A percentile compares a stretch with the other conserved stretches of the same genome.
phyloP scores from a whole-genome alignment of 345 rosid genomes.

The Boechera divaricarpa region DNA sequence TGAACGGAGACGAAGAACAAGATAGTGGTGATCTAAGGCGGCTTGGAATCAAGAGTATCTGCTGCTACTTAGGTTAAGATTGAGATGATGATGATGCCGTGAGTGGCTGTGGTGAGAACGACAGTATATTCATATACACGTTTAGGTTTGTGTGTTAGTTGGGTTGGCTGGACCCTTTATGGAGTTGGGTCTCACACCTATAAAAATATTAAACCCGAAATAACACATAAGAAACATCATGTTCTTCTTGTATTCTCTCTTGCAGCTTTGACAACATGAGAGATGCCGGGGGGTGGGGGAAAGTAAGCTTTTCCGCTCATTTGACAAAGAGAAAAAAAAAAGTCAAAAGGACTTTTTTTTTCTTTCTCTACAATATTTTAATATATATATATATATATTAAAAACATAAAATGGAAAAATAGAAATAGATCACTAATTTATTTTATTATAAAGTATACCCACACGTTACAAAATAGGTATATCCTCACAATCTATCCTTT shows the following conservation, averaged over 20 bases:
- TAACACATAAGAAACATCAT: background rate
- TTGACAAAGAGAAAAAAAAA: background rate
- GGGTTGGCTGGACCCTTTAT: too few species aligned
- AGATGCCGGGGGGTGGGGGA: background rate
- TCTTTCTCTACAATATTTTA: background rate
- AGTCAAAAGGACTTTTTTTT: background rate
- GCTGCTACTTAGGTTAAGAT: too few species aligned
- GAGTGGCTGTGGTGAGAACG: too few species aligned
- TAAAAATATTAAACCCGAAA: too few species aligned
- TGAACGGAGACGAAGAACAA: too few species aligned
- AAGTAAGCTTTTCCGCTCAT: background rate
- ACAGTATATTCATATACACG: too few species aligned
- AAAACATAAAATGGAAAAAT: background rate
- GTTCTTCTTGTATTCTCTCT: background rate
- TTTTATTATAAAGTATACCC: background rate
- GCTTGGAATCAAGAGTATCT: too few species aligned
- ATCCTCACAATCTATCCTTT: background rate
- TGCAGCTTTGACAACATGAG: background rate
- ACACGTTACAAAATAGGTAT: conserved; percentile 12
- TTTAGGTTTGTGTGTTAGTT: too few species aligned
- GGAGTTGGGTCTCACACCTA: too few species aligned
- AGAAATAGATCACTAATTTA: background rate
- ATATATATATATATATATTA: too few species aligned
- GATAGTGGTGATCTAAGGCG: too few species aligned
- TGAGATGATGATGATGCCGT: too few species aligned